Evolutionary conservation across 148 eudicot species (phyloP).

Genomic region (Rhododendron ferrugineum): DNA sequence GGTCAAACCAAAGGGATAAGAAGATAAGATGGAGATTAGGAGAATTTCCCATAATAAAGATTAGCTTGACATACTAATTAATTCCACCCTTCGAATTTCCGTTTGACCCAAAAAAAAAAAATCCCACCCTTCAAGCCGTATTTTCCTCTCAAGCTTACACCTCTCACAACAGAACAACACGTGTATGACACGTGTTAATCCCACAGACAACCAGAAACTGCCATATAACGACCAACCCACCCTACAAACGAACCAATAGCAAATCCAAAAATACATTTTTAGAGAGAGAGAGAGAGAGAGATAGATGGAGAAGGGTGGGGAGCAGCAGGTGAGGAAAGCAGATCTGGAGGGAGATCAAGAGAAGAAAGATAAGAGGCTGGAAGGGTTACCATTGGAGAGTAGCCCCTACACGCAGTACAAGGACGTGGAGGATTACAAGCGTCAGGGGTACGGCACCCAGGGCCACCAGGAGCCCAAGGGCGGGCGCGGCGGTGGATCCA

Average conservation of each 20-base stretch:
- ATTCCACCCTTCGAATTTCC: not conserved
- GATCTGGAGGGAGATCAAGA: slow-evolving; percentile 6
- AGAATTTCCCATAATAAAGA: not conserved
- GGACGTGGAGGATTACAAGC: slow-evolving; percentile 85
- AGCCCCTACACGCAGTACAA: slow-evolving; percentile 84
- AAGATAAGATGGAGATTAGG: not conserved
- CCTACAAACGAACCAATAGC: not conserved
- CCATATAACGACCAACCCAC: not conserved
- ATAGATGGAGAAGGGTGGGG: slow-evolving; percentile 23
- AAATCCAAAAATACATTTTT: not conserved
- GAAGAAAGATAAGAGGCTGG: slow-evolving; percentile 15
- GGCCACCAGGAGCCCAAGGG: slow-evolving; percentile 56
- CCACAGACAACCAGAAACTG: not conserved
- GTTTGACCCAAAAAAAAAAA: no score
- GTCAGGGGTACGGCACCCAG: slow-evolving; percentile 74
- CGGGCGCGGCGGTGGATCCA: slow-evolving; percentile 59
- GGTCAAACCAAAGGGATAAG: not conserved
- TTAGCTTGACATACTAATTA: not conserved
- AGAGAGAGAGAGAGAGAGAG: not conserved
- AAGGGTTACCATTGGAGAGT: slow-evolving; percentile 51
- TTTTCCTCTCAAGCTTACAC: slow-evolving; percentile 7
- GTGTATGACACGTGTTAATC: not conserved
- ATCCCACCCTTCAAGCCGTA: not conserved
- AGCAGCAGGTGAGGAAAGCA: slow-evolving; percentile 14
- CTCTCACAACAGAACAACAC: not conserved